phyloP scores from a whole-genome alignment of 2,329 filamentous ascomycete genomes.

The Aspergillus caelatus region DNA sequence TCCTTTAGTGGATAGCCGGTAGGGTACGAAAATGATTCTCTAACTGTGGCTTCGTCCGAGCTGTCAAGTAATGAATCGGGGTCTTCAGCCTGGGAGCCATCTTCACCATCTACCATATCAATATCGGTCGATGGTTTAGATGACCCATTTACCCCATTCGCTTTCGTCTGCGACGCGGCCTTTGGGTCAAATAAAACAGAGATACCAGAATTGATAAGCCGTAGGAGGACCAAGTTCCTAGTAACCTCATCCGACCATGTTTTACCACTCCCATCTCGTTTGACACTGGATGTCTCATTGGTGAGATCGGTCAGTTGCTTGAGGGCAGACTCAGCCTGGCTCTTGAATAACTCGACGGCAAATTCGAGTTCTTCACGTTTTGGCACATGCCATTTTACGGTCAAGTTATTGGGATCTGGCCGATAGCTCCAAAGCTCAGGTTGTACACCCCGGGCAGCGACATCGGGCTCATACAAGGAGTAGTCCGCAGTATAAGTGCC shows the following conservation, averaged over 20 bases:
- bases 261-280: constrained; percentile 92
- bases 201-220: constrained; percentile 87
- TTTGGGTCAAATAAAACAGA: constrained; percentile 85
- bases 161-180: constrained; percentile 61
- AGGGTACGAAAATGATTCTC: constrained; percentile 84
- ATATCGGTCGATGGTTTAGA: constrained; percentile 42
- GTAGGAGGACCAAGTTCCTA: constrained; percentile 80
- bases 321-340: constrained; percentile 76
- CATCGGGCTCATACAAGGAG: constrained; percentile 78
- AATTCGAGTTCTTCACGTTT: constrained; percentile 80
- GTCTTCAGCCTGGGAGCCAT: constrained; percentile 35
- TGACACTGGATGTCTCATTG: constrained; percentile 77
- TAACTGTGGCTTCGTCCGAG: constrained; percentile 64
- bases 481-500: constrained; percentile 93
- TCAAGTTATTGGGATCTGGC: constrained; percentile 73
- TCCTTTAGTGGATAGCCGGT: constrained; percentile 79
- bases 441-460: constrained; percentile 70
- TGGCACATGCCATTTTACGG: constrained; percentile 89
- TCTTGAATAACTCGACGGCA: constrained; percentile 84
- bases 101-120: constrained; percentile 50
- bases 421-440: constrained; percentile 82
- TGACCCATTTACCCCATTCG: constrained; percentile 44
- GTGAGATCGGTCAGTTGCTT: constrained; percentile 77
- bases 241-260: constrained; percentile 98
- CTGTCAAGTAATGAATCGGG: constrained; percentile 58